Evolutionary conservation across 352 stramenopile species (phyloP), one percentile per base, ranked within the genome.

Genomic region (Bremia lactucae): DNA sequence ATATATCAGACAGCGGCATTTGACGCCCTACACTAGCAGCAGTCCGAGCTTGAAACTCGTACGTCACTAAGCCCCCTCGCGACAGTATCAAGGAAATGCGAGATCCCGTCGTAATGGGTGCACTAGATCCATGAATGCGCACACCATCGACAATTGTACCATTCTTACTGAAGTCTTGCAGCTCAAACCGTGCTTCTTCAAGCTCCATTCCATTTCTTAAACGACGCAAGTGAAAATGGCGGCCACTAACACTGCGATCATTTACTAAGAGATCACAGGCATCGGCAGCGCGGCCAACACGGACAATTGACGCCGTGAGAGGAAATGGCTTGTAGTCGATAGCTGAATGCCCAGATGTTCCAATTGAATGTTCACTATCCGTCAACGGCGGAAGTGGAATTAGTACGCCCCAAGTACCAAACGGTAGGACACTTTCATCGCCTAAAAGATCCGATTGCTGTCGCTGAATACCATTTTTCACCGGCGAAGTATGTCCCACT

Each of bases 91-190:
- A 64, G 0, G 81, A 91, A 35, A 94, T 89, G 3, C 81, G 68
- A 14, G 81, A 82, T 2, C 81, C 79, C 1, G 78, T 55, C 0
- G 64, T 74, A 7, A 94, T 62, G 2, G 69, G 71, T 22, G 87
- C 66, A 33, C 65, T 88, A 0, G 78, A 83, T 23, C 79, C 79
- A 44, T 94, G 81, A 8, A 94, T 68, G 3, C 81, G 68, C 6
- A 91, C 77, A n/a, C 81, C 81, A 31, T 94, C 89, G 1, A 94
- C 81, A 18, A 94, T 91, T 0, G 78, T 94, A 2, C 81, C 81
- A 33, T 94, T 94, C 49, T 94, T 94, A 47, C 78, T 91, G 38
- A 91, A 92, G 21, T 94, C 81, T 55, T 91, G 78, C 13, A 94
- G 59, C 43, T 94, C 81, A 33, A 66, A 91, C 25, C 68, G 76